Evolutionary conservation across 179 eudicot genomes (phyloP), one percentile per base, ranked within the genome.

Genomic region (Gypsophila paniculata): DNA sequence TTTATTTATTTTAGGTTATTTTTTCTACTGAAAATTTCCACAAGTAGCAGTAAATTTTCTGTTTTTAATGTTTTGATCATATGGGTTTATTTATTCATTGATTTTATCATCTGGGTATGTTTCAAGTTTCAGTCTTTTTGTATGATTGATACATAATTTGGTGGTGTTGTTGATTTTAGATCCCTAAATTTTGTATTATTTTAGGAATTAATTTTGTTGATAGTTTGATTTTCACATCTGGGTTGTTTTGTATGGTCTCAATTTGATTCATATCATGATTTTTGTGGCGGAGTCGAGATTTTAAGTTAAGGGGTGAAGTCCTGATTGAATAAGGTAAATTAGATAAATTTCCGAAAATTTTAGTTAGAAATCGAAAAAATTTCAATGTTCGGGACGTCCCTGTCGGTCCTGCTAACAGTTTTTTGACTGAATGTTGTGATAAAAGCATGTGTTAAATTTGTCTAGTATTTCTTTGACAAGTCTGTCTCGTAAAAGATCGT

Each of bases 61-160:
- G 63, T 19, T 12, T 11, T 67, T 46, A 23, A 4, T 39, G 14
- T 7, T 65, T 75, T 52, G 6, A 53, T 65, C 42, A 49, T 73
- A 70, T 74, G 78, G 73, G 71, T 76, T 77, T 72, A 65, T 78
- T 78, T 69, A 29, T 69, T 53, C 34, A 21, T 38, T 38, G 51
- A 64, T 78, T 75, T 9, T 17, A 11, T 34, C 5, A 58, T 69
- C 62, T 73, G 78, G 71, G 77, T 73, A 61, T 60, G 78, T 42
- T 42, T 57, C 70, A 12, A 72, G 14, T 34, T 42, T 64, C 9
- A n/a, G 2, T 72, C 46, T n/a, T 71, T 68, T 51, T 14, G 32
- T 23, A 48, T 63, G 14, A n/a, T 66, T 64, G 9, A 1, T 76
- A 5, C 21, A 7, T 64, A 32, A 14, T 72, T 75, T 60, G 65